Conservation (phyloP, 2,329 filamentous ascomycete genomes). For the Thermomyces lanuginosus region DNA sequence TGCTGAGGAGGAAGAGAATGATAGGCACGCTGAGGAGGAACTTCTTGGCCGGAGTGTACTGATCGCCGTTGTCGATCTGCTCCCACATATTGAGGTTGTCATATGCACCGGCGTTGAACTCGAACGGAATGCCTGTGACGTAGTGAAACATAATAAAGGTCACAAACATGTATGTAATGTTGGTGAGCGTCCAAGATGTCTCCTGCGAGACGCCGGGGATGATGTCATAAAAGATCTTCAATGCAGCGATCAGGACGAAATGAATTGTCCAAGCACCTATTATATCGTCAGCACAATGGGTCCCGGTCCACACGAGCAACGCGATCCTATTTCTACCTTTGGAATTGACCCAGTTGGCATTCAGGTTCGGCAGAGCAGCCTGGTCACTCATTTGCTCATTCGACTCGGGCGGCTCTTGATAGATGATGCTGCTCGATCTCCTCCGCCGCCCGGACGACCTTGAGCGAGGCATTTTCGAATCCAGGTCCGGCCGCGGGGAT, state of each 20-base stretch:
- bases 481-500: conserved; percentile 36
- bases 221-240: conserved; percentile 96
- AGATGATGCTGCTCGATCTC: conserved; percentile 95
- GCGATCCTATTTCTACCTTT: conserved; percentile 53
- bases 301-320: conserved; percentile 4
- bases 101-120: conserved; percentile 96
- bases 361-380: conserved; percentile 82
- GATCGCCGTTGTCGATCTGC: conserved; percentile 96
- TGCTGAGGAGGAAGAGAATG: conserved; percentile 85
- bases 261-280: conserved; percentile 85
- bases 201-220: conserved; percentile 93
- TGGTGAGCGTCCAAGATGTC: conserved; percentile 95
- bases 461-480: conserved; percentile 43
- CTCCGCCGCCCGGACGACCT: conserved; percentile 61
- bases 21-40: conserved; percentile 92
- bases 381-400: conserved; percentile 97
- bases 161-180: conserved; percentile 97
- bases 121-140: conserved; percentile 92
- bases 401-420: conserved; percentile 90
- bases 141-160: conserved; percentile 99
- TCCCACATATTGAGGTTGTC: conserved; percentile 99
- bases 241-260: conserved; percentile 71
- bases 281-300: conserved; percentile 6
- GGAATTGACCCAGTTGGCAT: conserved; percentile 97
- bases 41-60: conserved; percentile 98